These are phyloP conservation scores for Hymenotorrendiella dingleyae DNA, from an alignment of 2,329 filamentous ascomycete species.

Conservation along the genomic window DNA sequence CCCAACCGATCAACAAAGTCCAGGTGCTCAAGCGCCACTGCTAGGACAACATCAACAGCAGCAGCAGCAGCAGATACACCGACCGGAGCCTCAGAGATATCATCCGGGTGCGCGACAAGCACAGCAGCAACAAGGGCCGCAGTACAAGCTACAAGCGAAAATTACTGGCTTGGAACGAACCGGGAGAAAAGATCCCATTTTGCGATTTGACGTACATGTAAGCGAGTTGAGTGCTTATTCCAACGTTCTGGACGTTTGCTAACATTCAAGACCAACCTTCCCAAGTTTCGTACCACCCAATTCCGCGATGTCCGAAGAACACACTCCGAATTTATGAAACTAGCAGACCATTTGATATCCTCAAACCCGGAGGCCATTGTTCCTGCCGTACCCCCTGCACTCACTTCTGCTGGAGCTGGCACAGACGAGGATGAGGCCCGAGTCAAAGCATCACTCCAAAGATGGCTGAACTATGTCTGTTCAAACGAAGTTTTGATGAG, in stretches of 20 bases:
- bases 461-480: slow-evolving; percentile 93
- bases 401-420: slow-evolving; percentile 88
- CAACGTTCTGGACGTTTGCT: slow-evolving; percentile 10
- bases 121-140: slow-evolving; percentile 49
- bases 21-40: slow-evolving; percentile 23
- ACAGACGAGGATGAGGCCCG: slow-evolving; percentile 92
- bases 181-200: slow-evolving; percentile 89
- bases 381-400: slow-evolving; percentile 87
- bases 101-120: slow-evolving; percentile 30
- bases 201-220: slow-evolving; percentile 96
- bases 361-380: slow-evolving; percentile 96
- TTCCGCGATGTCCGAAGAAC: slow-evolving; percentile 95
- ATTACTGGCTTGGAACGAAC: slow-evolving; percentile 89
- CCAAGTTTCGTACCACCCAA: slow-evolving; percentile 93
- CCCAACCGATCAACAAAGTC: slow-evolving; percentile 20
- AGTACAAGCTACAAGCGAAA: slow-evolving; percentile 87
- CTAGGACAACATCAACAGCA: background rate
- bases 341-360: slow-evolving; percentile 92
- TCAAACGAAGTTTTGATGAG: slow-evolving; percentile 86
- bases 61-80: slow-evolving; percentile 21
- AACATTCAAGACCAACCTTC: slow-evolving; percentile 79
- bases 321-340: slow-evolving; percentile 92
- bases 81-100: slow-evolving; percentile 30
- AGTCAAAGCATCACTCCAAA: slow-evolving; percentile 83
- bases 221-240: slow-evolving; percentile 30